phyloP scores from a whole-genome alignment of 768 basidiomycete genomes.

The Leccinum disarticulatum region DNA sequence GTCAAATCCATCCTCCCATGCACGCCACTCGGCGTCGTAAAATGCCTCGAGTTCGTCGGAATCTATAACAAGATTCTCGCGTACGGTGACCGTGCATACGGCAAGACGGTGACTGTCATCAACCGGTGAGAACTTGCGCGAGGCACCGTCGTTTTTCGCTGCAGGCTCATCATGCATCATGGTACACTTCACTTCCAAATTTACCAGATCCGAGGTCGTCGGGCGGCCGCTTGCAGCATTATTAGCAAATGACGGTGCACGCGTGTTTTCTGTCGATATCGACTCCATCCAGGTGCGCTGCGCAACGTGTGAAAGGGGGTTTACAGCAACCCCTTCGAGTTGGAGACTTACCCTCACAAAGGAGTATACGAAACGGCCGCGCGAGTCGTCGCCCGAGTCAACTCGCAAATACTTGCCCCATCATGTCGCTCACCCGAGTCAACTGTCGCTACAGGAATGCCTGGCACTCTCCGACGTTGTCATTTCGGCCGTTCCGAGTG shows the following conservation, averaged over 20 bases:
- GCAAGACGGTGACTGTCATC: constrained; percentile 89
- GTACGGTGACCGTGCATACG: constrained; percentile 94
- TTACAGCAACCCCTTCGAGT: background rate
- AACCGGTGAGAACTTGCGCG: constrained; percentile 63
- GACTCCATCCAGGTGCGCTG: constrained; percentile 80
- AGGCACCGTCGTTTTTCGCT: background rate
- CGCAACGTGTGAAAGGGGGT: constrained; percentile 2
- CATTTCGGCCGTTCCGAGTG: constrained; percentile 87
- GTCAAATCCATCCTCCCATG: constrained; percentile 98
- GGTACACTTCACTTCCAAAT: background rate
- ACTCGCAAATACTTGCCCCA: constrained; percentile 75
- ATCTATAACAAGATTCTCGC: constrained; percentile 92
- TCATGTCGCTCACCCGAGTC: constrained; percentile 74
- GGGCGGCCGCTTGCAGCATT: constrained; percentile 95
- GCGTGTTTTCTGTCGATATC: constrained; percentile 94
- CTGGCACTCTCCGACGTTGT: constrained; percentile 89
- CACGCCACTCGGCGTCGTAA: constrained; percentile 95
- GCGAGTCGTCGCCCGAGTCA: constrained; percentile 34
- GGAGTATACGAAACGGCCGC: constrained; percentile 94
- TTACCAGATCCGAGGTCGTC: constrained; percentile 86
- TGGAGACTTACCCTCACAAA: constrained; percentile 13
- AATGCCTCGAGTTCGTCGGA: constrained; percentile 85
- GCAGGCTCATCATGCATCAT: constrained; percentile 3
- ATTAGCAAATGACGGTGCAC: constrained; percentile 93
- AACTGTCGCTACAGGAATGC: constrained; percentile 72